Base-by-base conservation (phyloP, 1,284 basidiomycete species). In the Chondrostereum purpureum region DNA sequence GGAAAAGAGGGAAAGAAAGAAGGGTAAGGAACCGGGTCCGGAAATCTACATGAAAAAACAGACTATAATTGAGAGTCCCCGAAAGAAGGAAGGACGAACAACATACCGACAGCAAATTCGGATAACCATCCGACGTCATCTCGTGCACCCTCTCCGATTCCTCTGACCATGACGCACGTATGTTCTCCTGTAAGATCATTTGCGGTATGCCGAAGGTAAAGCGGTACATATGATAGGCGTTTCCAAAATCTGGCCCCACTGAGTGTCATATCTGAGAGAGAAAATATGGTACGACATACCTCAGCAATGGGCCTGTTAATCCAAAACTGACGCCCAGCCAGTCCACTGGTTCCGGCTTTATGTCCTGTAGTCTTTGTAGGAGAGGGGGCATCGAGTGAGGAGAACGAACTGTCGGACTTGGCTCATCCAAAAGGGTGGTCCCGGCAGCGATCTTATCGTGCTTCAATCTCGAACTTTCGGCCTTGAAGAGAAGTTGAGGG, bases 261-360 rank as follows among this genome's bases (percentile, higher is more conserved):
- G 16, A 27, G 19, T 18, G 46, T 18, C 16, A 24, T 35, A 5
- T 36, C 18, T 41, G 34, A 42, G 12, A 34, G 21, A 24, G 44
- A 49, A 35, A 20, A 18, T 14, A 45, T 34, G 20, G 35, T 8
- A 39, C 13, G 17, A 53, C 64, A 13, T 47, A 83, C 74, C 90
- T 75, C 44, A 99, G 77, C 1, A 99, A 73, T 55, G 82, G 83
- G 2, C 90, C 78, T 0, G 95, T 98, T 40, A 99, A 71, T 8
- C 96, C 96, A 61, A 96, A 99, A 20, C 92, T 95, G 0, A 98
- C 95, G 38, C 96, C 95, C 4, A 99, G 73, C 64, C 96, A 99
- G 65, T 99, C 95, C 23, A 99, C 72, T 37, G 69, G 73, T 59
- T 98, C 94, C 0, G 96, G 95, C 63, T 87, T 88, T 31, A 87